phyloP scores from a whole-genome alignment of 768 basidiomycete genomes.

The Boletus barrowsii region DNA sequence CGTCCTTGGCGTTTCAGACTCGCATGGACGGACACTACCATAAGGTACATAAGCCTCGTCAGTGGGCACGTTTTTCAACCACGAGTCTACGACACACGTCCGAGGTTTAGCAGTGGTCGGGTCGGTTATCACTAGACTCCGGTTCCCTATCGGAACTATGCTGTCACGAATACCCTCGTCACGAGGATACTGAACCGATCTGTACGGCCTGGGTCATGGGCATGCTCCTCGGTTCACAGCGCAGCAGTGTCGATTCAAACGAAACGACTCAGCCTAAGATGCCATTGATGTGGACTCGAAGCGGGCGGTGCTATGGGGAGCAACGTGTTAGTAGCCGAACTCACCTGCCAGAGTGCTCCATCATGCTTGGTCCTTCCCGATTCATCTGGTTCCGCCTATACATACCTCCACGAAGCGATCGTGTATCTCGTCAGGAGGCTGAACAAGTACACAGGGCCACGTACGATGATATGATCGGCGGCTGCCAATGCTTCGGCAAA shows the following conservation, averaged over 20 bases:
- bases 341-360: neutral
- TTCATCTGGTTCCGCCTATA: neutral
- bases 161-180: neutral
- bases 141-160: neutral
- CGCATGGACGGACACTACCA: neutral
- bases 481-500: too few species aligned
- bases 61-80: neutral
- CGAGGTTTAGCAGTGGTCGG: neutral
- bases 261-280: too few species aligned
- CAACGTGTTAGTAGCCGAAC: neutral
- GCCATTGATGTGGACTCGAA: too few species aligned
- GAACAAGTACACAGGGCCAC: too few species aligned
- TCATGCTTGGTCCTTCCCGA: too few species aligned
- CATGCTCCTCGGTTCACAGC: neutral
- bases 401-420: neutral
- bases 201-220: too few species aligned
- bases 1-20: slow-evolving; percentile 9
- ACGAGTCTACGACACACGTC: neutral
- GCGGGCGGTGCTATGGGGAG: too few species aligned
- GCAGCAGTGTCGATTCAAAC: too few species aligned
- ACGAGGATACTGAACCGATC: neutral
- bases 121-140: neutral
- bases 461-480: too few species aligned
- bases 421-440: too few species aligned
- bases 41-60: neutral